Percentiles rank a stretch among this genome's conserved stretches.
phyloP scores from a whole-genome alignment of 2,329 filamentous ascomycete genomes.

The Phaeosphaeriaceae sp. region DNA sequence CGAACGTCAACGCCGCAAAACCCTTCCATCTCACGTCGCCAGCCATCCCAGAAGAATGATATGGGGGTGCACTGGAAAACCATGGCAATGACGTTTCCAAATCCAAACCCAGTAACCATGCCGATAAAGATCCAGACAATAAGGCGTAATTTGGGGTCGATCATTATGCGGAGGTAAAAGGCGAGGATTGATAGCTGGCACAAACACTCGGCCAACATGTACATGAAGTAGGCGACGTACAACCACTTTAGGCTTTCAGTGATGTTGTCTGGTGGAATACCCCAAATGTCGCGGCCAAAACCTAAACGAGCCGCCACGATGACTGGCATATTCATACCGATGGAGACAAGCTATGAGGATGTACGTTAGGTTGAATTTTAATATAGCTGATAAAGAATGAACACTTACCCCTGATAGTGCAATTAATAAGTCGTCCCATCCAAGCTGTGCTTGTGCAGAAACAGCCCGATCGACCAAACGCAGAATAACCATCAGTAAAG shows the following conservation, averaged over 20 bases:
- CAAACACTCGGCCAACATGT: constrained; percentile 33
- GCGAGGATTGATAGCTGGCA: constrained; percentile 41
- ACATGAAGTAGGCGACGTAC: constrained; percentile 40
- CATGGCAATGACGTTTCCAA: constrained; percentile 37
- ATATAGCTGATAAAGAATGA: background rate
- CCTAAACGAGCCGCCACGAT: constrained; percentile 33
- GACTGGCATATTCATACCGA: constrained; percentile 36
- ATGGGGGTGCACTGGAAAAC: constrained; percentile 49
- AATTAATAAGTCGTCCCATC: constrained; percentile 41
- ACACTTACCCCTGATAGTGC: constrained; percentile 34
- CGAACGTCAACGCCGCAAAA: constrained; percentile 46
- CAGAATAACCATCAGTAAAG: constrained; percentile 35
- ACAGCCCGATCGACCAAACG: constrained; percentile 32
- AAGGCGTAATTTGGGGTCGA: constrained; percentile 19
- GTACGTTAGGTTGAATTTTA: background rate
- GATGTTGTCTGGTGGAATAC: constrained; percentile 33
- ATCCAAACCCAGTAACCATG: constrained; percentile 30
- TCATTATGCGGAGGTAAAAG: constrained; percentile 43
- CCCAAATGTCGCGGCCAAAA: constrained; percentile 42
- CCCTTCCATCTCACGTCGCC: constrained; percentile 45
- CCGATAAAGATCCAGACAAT: constrained; percentile 28
- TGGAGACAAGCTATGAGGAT: constrained; percentile 20
- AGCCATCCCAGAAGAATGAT: constrained; percentile 49
- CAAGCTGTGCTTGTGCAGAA: constrained; percentile 30
- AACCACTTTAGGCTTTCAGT: constrained; percentile 36